Evolutionary conservation across 2,329 filamentous ascomycete species (phyloP), one percentile per base, ranked within the genome.

Genomic region (Aspergillus eucalypticola): DNA sequence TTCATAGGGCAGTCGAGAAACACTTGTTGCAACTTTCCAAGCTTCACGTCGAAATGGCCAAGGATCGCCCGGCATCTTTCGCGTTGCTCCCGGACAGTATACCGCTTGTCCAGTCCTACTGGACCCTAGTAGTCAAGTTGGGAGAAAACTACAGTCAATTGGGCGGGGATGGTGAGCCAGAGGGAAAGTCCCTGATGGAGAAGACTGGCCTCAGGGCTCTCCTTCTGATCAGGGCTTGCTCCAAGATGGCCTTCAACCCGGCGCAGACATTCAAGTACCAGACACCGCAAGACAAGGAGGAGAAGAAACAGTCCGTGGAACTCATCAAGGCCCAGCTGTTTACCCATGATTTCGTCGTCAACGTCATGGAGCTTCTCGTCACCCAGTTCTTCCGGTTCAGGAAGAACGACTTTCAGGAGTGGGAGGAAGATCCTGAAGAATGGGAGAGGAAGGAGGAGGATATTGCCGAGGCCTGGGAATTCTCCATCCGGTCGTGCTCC

Each of bases 371-470:
- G 65, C 82, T 89, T 11, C 87, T 96, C 58, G 90, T 99, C 54
- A 92, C 90, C 1, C 88, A 90, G 68, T 91, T 96, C 66, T 95
- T 99, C 73, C 85, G 95, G 39, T 95, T 98, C 74, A 87, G 92
- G 35, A 86, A 90, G 60, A 87, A 87, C 54, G 95, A 99, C 75
- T 84, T 98, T 1, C 88, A 92, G 63, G 90, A 92, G 60, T 99
- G 95, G 95, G 90, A 96, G 72, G 90, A 96, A 71, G 92, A 96
- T 60, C 92, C 94, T 0, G 92, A 99, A 74, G 92, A 96, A 56
- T 99, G 95, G 93, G 94, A 97, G 75, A 88, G 90, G 65, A 88
- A 89, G 69, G 92, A 97, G 79, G 92, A 96, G 69, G 90, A 89
- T 61, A 86, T 91, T 60, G 88, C 90, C 38, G 90, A 92, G 67